Evolutionary conservation across 352 stramenopile species (phyloP).

Genomic region (Proteromonas lacertae): DNA sequence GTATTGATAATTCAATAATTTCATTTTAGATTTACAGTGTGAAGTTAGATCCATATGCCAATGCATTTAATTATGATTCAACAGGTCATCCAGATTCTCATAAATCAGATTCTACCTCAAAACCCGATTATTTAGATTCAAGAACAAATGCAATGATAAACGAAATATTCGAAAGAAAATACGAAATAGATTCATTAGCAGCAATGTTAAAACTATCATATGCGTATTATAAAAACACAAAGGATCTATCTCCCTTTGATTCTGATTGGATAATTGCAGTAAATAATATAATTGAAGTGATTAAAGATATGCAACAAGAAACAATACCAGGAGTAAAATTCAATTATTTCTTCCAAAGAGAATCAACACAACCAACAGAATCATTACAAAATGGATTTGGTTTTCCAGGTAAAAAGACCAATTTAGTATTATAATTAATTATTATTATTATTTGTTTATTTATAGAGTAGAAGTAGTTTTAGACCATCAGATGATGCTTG

Average conservation of each 20-base stretch:
- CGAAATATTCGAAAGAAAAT: constrained; percentile 14
- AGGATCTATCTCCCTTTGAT: constrained; percentile 2
- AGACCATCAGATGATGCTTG: constrained; percentile 11
- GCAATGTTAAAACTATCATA: constrained; percentile 9
- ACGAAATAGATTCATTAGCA: constrained; percentile 11
- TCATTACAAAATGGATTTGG: too few relatives aligned
- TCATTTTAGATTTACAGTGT: too few relatives aligned
- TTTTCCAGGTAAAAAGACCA: too few relatives aligned
- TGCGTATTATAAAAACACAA: constrained; percentile 6
- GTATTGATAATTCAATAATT: too few relatives aligned
- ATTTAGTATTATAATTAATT: too few relatives aligned
- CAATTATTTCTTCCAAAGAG: constrained; percentile 9
- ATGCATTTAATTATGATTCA: constrained; percentile 9
- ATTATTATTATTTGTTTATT: not conserved
- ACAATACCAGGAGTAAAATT: not conserved
- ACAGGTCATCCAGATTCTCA: constrained; percentile 6
- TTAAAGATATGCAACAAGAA: constrained; percentile 4
- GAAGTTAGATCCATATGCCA: constrained; percentile 9
- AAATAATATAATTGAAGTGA: constrained; percentile 6
- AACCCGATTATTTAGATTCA: not conserved
- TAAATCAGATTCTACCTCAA: not conserved
- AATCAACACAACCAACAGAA: too few relatives aligned
- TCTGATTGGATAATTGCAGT: constrained; percentile 7
- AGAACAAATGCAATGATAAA: constrained; percentile 8
- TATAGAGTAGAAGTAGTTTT: constrained; percentile 4